A percentile compares a stretch with the other conserved stretches of the same genome.
Evolutionary conservation across 1,284 basidiomycete genomes (phyloP).

Genomic region (Cronartium ribicola): DNA sequence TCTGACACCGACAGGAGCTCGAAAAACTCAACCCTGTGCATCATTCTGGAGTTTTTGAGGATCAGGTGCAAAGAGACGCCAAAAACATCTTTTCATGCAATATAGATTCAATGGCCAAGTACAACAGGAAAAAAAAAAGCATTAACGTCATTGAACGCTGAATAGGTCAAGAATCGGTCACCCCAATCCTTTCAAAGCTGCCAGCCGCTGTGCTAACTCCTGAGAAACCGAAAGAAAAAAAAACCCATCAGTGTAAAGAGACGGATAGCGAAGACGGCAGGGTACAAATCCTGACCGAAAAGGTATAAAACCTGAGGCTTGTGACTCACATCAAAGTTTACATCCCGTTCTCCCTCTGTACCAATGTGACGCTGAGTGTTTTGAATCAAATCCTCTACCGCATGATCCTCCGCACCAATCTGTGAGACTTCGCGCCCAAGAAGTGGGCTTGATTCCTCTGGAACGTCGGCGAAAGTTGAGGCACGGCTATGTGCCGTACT

Average conservation of each 20-base stretch:
- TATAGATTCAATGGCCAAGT: background rate
- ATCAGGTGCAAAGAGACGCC: too few relatives aligned
- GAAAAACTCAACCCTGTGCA: too few relatives aligned
- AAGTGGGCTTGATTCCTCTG: background rate
- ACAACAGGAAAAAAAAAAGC: background rate
- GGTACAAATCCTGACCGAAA: background rate
- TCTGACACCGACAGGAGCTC: too few relatives aligned
- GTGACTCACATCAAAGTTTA: conserved; percentile 4
- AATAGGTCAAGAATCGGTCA: background rate
- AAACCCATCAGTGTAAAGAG: background rate
- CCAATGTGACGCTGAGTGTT: background rate
- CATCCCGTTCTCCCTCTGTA: background rate
- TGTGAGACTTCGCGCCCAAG: background rate
- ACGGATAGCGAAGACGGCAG: background rate
- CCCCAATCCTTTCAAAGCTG: background rate
- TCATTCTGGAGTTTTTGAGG: too few relatives aligned
- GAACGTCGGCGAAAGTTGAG: background rate
- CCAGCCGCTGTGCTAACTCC: conserved; percentile 1
- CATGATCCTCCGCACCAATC: background rate
- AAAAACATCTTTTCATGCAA: background rate
- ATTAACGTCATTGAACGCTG: background rate
- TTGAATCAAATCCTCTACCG: background rate
- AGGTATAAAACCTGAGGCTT: too few relatives aligned
- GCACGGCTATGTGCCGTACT: conserved; percentile 8
- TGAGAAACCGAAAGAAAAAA: background rate